phyloP scores from a whole-genome alignment of 2,329 filamentous ascomycete species.

The Penicillium sp. region DNA sequence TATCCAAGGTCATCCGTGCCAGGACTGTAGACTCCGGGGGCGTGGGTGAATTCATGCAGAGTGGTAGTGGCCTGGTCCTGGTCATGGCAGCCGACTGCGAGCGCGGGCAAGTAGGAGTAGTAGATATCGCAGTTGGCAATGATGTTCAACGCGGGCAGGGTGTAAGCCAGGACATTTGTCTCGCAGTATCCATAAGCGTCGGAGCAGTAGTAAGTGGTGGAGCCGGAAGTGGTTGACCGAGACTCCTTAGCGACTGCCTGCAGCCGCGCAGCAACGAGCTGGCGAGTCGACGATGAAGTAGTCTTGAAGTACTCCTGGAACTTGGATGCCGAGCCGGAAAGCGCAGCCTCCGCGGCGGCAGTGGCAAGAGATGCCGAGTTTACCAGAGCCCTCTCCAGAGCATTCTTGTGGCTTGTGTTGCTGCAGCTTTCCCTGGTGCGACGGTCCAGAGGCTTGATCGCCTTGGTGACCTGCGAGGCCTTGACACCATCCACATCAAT shows the following conservation, averaged over 20 bases:
- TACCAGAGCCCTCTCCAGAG: slow-evolving; percentile 48
- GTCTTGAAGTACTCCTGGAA: slow-evolving; percentile 58
- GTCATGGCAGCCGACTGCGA: slow-evolving; percentile 51
- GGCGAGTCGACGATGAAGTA: slow-evolving; percentile 43
- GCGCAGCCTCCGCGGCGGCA: slow-evolving; percentile 50
- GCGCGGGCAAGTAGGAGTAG: slow-evolving; percentile 45
- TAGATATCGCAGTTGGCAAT: slow-evolving; percentile 61
- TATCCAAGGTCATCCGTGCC: slow-evolving; percentile 56
- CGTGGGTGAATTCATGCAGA: slow-evolving; percentile 62
- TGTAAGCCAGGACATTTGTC: slow-evolving; percentile 55
- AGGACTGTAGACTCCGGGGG: slow-evolving; percentile 48
- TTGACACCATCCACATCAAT: slow-evolving; percentile 53
- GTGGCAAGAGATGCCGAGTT: slow-evolving; percentile 45
- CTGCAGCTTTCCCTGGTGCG: slow-evolving; percentile 53
- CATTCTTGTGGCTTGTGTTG: slow-evolving; percentile 43
- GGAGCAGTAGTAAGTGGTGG: slow-evolving; percentile 54
- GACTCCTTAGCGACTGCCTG: slow-evolving; percentile 53
- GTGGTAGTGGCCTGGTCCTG: slow-evolving; percentile 62
- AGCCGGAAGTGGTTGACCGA: slow-evolving; percentile 44
- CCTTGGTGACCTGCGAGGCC: slow-evolving; percentile 48
- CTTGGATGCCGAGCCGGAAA: slow-evolving; percentile 38
- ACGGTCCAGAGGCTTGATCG: slow-evolving; percentile 39
- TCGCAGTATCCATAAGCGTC: slow-evolving; percentile 53
- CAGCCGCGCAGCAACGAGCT: slow-evolving; percentile 49
- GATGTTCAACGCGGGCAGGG: slow-evolving; percentile 49